Base-by-base conservation (phyloP, 1,284 basidiomycete species). In the Ceratobasidium theobromae region DNA sequence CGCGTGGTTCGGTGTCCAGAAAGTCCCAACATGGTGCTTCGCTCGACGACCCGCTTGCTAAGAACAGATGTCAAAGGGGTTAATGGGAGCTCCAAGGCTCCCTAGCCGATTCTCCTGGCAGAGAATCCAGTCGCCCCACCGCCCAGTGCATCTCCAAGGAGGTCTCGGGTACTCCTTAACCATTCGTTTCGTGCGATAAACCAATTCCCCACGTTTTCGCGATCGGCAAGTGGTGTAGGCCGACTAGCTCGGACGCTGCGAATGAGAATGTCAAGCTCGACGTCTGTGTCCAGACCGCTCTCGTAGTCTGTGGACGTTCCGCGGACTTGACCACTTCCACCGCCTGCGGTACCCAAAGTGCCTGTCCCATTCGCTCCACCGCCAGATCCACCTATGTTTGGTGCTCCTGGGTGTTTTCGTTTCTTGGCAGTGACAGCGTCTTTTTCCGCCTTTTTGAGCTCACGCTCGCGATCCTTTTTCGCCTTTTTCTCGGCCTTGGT, bases 401-500 rank as follows among this genome's bases (percentile, higher is more conserved):
- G 23, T 54, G 66, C 40, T 64, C 49, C 69, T 32, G 68, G 67
- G 53, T 73, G 71, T 28, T 81, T 78, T 73, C 86, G 87, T 76
- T 88, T 88, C 69, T 74, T 75, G 41, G 57, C 58, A 4, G 51
- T 67, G 16, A 60, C 43, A 9, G 84, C 85, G 55, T 69, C 69
- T 43, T 62, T 71, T 54, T 69, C 23, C 83, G 77, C 62, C 76
- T 89, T 90, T 81, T 88, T 89, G 76, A 86, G 74, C 16, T 84
- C 79, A 74, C 88, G 90, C 76, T 92, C 89, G 65, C 82, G 79
- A 69, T 90, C 88, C 68, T 85, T 83, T 73, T 88, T 86, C 73
- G 89, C 89, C 76, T 90, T 91, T 77, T 86, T 86, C 77, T 91
- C 88, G 6, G 86, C 86, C 72, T 91, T 91, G 28, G 86, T 87